phyloP scores from a whole-genome alignment of 345 rosid species.

The Aquilaria malaccensis region DNA sequence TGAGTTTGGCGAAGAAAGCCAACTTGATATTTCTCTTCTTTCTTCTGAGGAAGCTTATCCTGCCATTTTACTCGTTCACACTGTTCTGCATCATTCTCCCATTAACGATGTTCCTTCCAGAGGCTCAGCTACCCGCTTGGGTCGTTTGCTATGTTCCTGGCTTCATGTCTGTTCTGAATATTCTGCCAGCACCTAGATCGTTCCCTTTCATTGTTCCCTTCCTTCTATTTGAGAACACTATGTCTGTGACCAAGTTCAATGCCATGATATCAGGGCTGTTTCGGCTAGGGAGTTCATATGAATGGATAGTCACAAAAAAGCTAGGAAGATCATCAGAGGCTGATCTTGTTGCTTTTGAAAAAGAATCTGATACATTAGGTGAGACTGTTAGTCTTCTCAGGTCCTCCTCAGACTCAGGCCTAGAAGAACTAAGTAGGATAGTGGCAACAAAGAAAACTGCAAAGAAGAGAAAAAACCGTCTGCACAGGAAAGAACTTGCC shows the following conservation, averaged over 20 bases:
- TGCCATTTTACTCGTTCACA: slow-evolving; percentile 92
- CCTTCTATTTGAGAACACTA: slow-evolving; percentile 94
- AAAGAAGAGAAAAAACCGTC: slow-evolving; percentile 44
- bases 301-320: slow-evolving; percentile 93
- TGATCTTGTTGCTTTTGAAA: slow-evolving; percentile 68
- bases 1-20: slow-evolving; percentile 63
- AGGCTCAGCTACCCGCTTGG: slow-evolving; percentile 89
- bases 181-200: slow-evolving; percentile 79
- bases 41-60: slow-evolving; percentile 74
- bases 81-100: slow-evolving; percentile 94
- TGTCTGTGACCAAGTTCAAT: slow-evolving; percentile 93
- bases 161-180: slow-evolving; percentile 73
- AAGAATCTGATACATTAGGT: slow-evolving; percentile 37
- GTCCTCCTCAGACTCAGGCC: slow-evolving; percentile 67
- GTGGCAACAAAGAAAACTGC: slow-evolving; percentile 35
- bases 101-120: slow-evolving; percentile 83
- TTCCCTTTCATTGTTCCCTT: slow-evolving; percentile 90
- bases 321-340: slow-evolving; percentile 90
- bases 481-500: slow-evolving; percentile 66
- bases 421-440: slow-evolving; percentile 51
- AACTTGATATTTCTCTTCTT: slow-evolving; percentile 86
- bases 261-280: slow-evolving; percentile 95
- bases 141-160: slow-evolving; percentile 88
- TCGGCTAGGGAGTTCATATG: slow-evolving; percentile 74
- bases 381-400: slow-evolving; percentile 31